These are phyloP conservation scores for Poa annua DNA, from an alignment of 176 grass and related monocot genomes.

Conservation along the genomic window DNA sequence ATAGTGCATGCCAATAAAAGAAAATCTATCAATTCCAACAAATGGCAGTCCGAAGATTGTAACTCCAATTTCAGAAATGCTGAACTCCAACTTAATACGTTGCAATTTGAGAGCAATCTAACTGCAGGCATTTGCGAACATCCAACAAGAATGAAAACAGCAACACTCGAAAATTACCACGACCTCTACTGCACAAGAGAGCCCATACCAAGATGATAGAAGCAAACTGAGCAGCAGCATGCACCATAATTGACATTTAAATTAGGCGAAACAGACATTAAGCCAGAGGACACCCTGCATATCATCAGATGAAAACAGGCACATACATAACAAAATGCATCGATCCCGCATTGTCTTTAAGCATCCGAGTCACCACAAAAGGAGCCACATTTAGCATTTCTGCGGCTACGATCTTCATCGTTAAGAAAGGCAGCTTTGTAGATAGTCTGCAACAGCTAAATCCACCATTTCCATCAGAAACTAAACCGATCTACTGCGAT, in stretches of 20 bases:
- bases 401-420: neutral
- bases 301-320: neutral
- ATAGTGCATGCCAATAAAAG: neutral
- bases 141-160: neutral
- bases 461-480: slow-evolving; percentile 32
- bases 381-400: slow-evolving; percentile 34
- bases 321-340: neutral
- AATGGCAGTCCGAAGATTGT: neutral
- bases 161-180: neutral
- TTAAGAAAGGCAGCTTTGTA: neutral
- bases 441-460: neutral
- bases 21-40: neutral
- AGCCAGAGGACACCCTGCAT: neutral
- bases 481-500: neutral
- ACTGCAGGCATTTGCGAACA: neutral
- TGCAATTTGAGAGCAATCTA: neutral
- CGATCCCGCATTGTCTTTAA: slow-evolving; percentile 14
- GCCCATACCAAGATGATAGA: neutral
- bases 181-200: neutral
- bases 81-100: neutral
- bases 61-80: neutral
- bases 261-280: neutral
- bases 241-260: neutral
- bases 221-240: neutral
- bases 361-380: slow-evolving; percentile 37